These are phyloP conservation scores for Penicillium argentinense DNA, from an alignment of 495 filamentous ascomycete genomes.

Conservation along the genomic window DNA sequence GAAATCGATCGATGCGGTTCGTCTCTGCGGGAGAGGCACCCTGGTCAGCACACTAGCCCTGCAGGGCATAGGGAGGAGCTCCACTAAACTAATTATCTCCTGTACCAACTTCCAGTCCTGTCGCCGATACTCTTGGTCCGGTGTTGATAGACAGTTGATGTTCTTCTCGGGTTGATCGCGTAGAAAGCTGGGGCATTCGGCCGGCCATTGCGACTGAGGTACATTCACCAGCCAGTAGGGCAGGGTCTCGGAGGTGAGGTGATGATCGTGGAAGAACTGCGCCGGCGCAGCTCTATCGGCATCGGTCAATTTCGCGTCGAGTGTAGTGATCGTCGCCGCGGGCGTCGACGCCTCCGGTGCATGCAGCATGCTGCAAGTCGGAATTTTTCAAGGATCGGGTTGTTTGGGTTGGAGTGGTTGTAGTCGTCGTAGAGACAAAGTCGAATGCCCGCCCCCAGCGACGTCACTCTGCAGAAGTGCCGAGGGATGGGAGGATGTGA, in stretches of 20 bases:
- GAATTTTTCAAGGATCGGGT: background rate
- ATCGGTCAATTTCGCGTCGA: conserved; percentile 25
- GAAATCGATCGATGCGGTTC: conserved; percentile 73
- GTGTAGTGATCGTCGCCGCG: conserved; percentile 22
- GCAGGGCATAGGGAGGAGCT: conserved; percentile 1
- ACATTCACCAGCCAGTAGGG: conserved; percentile 85
- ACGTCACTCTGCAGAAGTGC: conserved; percentile 19
- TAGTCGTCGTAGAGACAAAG: background rate
- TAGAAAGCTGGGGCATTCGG: conserved; percentile 70
- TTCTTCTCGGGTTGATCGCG: conserved; percentile 46
- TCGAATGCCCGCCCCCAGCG: too few species aligned
- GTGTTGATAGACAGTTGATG: conserved; percentile 61
- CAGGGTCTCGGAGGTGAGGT: conserved; percentile 24
- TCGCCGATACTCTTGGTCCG: conserved; percentile 56
- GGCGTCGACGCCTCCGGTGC: conserved; percentile 16
- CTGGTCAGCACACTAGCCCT: conserved; percentile 7
- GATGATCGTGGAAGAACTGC: conserved; percentile 7
- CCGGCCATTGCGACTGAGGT: conserved; percentile 56
- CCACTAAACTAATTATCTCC: conserved; percentile 52
- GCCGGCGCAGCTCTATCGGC: conserved; percentile 14
- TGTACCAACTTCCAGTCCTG: conserved; percentile 64
- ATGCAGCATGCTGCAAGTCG: conserved; percentile 14
- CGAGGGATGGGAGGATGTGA: conserved; percentile 1
- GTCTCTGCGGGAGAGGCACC: conserved; percentile 28
- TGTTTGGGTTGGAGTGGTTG: background rate